Base-by-base conservation (phyloP, 345 rosid species). In the Litchi chinensis region DNA sequence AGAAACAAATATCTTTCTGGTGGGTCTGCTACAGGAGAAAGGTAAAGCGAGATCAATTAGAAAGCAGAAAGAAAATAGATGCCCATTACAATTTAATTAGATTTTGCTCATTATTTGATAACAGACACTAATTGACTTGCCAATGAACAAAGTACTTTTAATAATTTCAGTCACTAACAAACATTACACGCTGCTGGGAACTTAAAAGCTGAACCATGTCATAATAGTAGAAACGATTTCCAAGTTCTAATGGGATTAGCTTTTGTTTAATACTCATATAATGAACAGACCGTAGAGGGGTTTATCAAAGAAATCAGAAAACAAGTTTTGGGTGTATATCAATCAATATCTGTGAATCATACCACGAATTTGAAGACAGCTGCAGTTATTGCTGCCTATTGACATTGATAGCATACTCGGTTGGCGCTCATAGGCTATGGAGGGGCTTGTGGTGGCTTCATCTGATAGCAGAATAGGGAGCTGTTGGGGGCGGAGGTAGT, bases 361-460 rank as follows among this genome's bases (percentile, higher is more conserved):
- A 80, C 62, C 63, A 65, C 40, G 78, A 79, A 46, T 74, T 68
- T 68, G 64, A 50, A 39, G 64, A 39, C 18, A 46, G 57, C 69
- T 0, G 78, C 57, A 52, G 57, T 76, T 52, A 13, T 56, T 28
- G 37, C 24, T 32, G 72, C 26, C 40, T 73, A 18, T 69, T 48
- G 62, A 44, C 76, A 52, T 22, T 64, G 12, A 12, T 46, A 11
- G 12, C 10, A 62, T 16, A 22, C 5, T 4, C 12, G 40, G 22
- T 4, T 60, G 80, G 63, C 41, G 37, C 19, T 43, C 65, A 19
- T 37, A 60, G 74, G 76, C 74, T 86, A 86, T 24, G 90, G 90
- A 21, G 90, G 93, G 68, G 87, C 84, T 77, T 85, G 92, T 40
- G 89, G 85, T 50, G 82, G 88, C 73, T 82, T 89, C 86, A 79